These are phyloP conservation scores for Claviceps monticola DNA, from an alignment of 2,329 filamentous ascomycete species.

Conservation along the genomic window DNA sequence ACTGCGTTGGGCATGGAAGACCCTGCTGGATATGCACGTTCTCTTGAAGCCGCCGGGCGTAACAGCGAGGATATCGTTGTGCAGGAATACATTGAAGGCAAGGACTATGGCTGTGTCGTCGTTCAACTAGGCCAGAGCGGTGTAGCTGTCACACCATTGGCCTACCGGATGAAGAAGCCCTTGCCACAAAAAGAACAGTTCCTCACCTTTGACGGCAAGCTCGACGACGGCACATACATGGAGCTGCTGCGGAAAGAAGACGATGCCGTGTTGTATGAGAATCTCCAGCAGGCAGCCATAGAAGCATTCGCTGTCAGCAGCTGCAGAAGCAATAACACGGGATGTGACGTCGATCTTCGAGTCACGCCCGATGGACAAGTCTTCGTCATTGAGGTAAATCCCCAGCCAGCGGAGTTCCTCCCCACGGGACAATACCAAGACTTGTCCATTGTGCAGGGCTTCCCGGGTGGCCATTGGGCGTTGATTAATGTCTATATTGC, in stretches of 20 bases:
- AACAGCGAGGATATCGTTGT: neutral
- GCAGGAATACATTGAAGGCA: constrained; percentile 1
- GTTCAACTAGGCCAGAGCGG: neutral
- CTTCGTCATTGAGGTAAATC: constrained; percentile 1
- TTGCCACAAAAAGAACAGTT: neutral
- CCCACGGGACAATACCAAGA: neutral
- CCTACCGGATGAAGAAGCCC: neutral
- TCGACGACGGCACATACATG: neutral
- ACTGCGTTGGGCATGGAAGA: neutral
- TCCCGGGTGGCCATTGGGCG: neutral
- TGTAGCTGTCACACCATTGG: neutral
- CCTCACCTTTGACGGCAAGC: constrained; percentile 1
- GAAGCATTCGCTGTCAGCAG: neutral
- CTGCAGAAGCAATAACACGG: neutral
- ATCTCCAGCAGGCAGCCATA: neutral
- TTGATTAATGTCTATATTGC: neutral
- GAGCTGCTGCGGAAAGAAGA: neutral
- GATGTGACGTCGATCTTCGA: constrained; percentile 1
- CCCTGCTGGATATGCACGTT: neutral
- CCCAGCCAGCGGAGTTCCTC: neutral
- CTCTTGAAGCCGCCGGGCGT: neutral
- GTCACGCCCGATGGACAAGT: neutral
- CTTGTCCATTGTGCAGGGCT: neutral
- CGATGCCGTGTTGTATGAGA: neutral
- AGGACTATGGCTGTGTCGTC: neutral